Base-by-base conservation (phyloP, 2,329 filamentous ascomycete species). In the Nakataea oryzae region DNA sequence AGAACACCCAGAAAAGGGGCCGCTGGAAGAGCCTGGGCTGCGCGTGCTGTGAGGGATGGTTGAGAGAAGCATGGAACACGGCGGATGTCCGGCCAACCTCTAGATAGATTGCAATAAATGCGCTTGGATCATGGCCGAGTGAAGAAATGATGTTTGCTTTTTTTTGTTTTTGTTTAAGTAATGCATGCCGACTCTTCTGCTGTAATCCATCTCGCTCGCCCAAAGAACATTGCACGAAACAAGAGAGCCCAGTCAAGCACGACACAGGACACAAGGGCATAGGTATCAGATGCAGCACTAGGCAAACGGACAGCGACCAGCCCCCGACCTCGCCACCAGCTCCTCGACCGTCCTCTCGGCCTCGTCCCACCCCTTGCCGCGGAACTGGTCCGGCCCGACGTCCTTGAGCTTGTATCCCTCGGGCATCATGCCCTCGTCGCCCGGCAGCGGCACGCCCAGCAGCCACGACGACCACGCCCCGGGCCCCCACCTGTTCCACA, bases 401-500 rank as follows among this genome's bases (percentile, higher is more conserved):
- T 90, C 84, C 26, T 79, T 75, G 57, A 84, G 79, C 2, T 76
- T 66, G 66, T 85, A 87, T 0, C 82, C 83, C 27, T 80, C 70
- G 0, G 80, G 73, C 68, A 77, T 72, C 68, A 78, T 76, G 47
- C 68, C 67, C 1, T 74, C 66, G 29, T 76, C 74, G 3, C 79
- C 79, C 1, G 81, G 81, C 1, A 83, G 64, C 32, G 74, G 73
- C 1, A 76, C 79, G 11, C 80, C 81, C 57, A 71, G 65, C 9
- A 74, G 59, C 69, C 79, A 70, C 26, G 75, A 70, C 4, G 83
- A 63, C 77, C 79, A 79, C 0, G 79, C 85, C 63, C 72, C 71
- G 0, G 80, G 86, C 2, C 83, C 84, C 85, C 82, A 91, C 63
- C 83, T 82, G 67, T 80, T 84, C 83, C 79, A 84, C 54, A 82